Conservation (phyloP, 225 moss, liverwort and hornwort species). For the Pseudoscleropodium purum region DNA sequence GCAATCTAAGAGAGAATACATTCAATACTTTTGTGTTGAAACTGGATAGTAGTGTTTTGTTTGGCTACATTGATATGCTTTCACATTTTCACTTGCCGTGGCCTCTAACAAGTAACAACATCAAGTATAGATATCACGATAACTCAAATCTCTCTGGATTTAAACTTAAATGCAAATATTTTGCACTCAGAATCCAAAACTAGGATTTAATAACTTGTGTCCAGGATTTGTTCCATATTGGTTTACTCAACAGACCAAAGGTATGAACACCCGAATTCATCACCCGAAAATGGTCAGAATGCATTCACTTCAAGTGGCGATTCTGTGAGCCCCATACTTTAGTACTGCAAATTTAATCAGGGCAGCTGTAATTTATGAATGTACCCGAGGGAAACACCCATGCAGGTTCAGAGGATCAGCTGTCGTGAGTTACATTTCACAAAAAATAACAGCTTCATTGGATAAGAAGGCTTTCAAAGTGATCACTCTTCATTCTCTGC, state of each 20-base stretch:
- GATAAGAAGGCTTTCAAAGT: not conserved
- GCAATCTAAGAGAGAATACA: not conserved
- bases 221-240: too few relatives aligned
- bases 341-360: not conserved
- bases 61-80: not conserved
- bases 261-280: not conserved
- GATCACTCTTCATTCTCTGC: not conserved
- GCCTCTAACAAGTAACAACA: too few relatives aligned
- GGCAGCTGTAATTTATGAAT: not conserved
- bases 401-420: not conserved
- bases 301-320: not conserved
- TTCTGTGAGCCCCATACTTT: not conserved
- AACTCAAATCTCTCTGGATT: not conserved
- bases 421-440: too few relatives aligned
- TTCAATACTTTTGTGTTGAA: not conserved
- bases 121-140: too few relatives aligned
- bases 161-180: not conserved
- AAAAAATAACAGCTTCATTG: not conserved
- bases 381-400: not conserved
- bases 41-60: not conserved
- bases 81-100: not conserved
- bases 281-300: not conserved
- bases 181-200: too few relatives aligned
- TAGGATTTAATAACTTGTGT: too few relatives aligned
- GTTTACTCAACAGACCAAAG: not conserved